Base-by-base conservation (phyloP, 495 filamentous ascomycete genomes). In the Astrothelium macrocarpum region DNA sequence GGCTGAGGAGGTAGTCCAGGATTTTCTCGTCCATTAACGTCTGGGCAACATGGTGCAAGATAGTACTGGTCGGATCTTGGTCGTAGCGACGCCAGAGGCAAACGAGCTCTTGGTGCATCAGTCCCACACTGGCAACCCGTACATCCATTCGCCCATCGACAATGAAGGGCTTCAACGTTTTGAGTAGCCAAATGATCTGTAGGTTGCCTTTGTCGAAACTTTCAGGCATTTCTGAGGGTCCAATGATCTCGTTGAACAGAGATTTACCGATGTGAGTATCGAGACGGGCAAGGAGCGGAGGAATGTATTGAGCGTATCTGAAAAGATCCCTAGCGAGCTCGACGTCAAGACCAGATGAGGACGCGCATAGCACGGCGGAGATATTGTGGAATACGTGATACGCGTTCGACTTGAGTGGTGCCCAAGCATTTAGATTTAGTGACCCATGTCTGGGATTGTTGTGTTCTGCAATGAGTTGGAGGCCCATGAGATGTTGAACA, bases 131-230 rank as follows among this genome's bases (percentile, higher is more conserved):
- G 63, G 83, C 75, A 12, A 93, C 88, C 53, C 91, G 84, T 31
- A 95, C 80, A 70, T 95, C 90, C 91, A 97, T 95, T 63, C 89
- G 86, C n/a, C 89, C 84, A 9, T 16, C 87, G 71, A 81, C 80
- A 62, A 95, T 86, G 67, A 49, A 66, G 53, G 34, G 9, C 29
- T 25, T 59, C 62, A 62, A 45, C 29, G 25, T n/a, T n/a, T 26
- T 36, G 45, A 62, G 34, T 60, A 45, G 20, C 58, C 16, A 61
- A 59, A 34, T 39, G 59, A 20, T 39, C 34, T 59, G 29, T 34
- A 20, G 53, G 32, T 32, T 29, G 49, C 20, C 49, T 56, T 1
- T 56, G 49, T 56, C 49, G 2, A 29, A 56, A 29, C 10, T 25
- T 3, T 26, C 23, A 11, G 49, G 4, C 20, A 56, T 56, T 16